Percentiles rank a stretch among this genome's conserved stretches.
Evolutionary conservation across 108 stramenopile genomes (phyloP).

Genomic region (Licmophora abbreviata): DNA sequence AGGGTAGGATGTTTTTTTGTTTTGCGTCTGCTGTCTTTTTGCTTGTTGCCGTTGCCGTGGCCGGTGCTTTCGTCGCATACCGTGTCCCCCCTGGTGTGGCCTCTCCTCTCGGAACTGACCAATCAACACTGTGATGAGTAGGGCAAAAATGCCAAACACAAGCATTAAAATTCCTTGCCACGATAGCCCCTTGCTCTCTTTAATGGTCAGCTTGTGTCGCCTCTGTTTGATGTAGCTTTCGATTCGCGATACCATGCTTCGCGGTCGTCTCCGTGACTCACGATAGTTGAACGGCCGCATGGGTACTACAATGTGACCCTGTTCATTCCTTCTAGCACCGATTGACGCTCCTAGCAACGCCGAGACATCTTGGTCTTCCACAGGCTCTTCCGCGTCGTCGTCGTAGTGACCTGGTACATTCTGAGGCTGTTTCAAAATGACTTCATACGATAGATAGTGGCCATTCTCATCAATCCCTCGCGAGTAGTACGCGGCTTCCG

Average conservation of each 20-base stretch:
- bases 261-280: slow-evolving; percentile 46
- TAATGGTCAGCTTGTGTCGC: slow-evolving; percentile 48
- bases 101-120: slow-evolving; percentile 74
- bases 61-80: slow-evolving; percentile 9
- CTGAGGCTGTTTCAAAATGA: slow-evolving; percentile 30
- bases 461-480: slow-evolving; percentile 60
- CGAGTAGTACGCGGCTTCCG: slow-evolving; percentile 30
- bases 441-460: slow-evolving; percentile 41
- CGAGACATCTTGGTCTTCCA: background rate
- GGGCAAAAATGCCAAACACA: slow-evolving; percentile 58
- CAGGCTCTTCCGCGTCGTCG: slow-evolving; percentile 8
- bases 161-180: slow-evolving; percentile 60
- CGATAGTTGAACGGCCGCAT: slow-evolving; percentile 58
- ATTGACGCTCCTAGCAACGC: slow-evolving; percentile 4
- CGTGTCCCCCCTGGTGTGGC: slow-evolving; percentile 22
- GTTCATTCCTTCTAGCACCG: slow-evolving; percentile 2
- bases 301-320: slow-evolving; percentile 26
- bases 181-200: slow-evolving; percentile 45
- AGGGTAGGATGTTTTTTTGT: no score
- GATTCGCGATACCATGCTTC: slow-evolving; percentile 48
- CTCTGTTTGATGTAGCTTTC: slow-evolving; percentile 55
- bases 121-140: slow-evolving; percentile 47
- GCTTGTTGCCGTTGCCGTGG: no score
- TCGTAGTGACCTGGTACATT: slow-evolving; percentile 6
- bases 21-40: no score